Base-by-base conservation (phyloP, 495 filamentous ascomycete species). In the Trichocladium uniseriatum region DNA sequence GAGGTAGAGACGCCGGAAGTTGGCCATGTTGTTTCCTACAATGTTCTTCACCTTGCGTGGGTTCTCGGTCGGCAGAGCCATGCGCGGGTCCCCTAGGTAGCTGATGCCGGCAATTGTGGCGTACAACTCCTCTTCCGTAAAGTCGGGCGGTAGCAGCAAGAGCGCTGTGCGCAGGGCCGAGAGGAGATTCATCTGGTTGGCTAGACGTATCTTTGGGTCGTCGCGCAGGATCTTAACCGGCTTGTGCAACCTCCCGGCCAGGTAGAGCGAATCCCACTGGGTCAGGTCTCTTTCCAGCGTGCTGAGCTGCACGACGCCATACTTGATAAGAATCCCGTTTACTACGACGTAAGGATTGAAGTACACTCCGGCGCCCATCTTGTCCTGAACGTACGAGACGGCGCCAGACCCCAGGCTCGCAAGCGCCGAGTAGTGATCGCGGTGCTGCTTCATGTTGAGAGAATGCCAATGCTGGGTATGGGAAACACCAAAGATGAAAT, bases 381-480 rank as follows among this genome's bases (percentile, higher is more conserved):
- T 76, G 63, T 97, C 91, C 60, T 98, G 91, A 5, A 95, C 78
- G 38, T 80, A 72, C 10, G 86, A 86, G 15, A 96, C 83, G 9
- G 83, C 75, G 38, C 81, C 87, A 13, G 89, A 95, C 1, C 90
- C 89, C 16, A 96, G 71, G 16, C 79, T 84, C n/a, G 86, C 86
- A 3, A 97, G 68, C 10, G 77, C 79, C 2, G 89, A 95, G 68
- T 98, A 98, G 66, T 98, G 92, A 61, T 94, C 80, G 9, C 86
- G 83, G 59, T 98, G 87, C 59, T 95, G 84, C 44, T 71, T 69
- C 24, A 98, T 72, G 63, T 98, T 98, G 38, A 98, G 68, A 16
- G 82, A 84, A 69, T 98, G 92, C 89, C 91, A 98, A 67, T 98
- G 92, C 61, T 98, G 86, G 3, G 87, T 89, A 65, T 95, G 86